Evolutionary conservation across 352 stramenopile genomes (phyloP).

Genomic region (Pythium brassicae): DNA sequence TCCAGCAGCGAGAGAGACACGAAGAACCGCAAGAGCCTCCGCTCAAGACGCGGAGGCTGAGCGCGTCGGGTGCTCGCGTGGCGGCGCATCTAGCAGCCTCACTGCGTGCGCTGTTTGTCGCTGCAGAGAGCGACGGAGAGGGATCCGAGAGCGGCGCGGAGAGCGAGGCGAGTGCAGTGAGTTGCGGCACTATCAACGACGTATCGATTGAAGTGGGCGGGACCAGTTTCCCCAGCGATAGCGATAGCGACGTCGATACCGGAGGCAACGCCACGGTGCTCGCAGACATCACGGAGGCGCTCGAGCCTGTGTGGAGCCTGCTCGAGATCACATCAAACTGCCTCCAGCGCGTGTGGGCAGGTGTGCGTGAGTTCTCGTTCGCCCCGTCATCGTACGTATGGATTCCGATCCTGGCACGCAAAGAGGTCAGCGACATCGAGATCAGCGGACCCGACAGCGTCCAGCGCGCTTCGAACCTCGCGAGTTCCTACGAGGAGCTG

Average conservation of each 20-base stretch:
- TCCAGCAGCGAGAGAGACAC: neutral
- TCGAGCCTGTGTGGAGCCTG: constrained; percentile 8
- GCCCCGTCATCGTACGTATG: constrained; percentile 2
- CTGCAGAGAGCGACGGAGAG: neutral
- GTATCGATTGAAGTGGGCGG: no score
- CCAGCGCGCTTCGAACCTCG: neutral
- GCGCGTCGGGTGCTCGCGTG: constrained; percentile 5
- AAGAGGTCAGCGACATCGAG: neutral
- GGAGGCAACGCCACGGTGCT: constrained; percentile 10
- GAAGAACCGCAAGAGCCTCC: constrained; percentile 9
- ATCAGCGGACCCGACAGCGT: neutral
- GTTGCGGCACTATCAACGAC: neutral
- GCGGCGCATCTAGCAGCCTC: neutral
- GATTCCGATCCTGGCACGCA: neutral
- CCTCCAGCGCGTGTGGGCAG: constrained; percentile 5
- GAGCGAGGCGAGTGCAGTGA: neutral
- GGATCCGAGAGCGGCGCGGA: neutral
- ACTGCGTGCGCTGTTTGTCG: constrained; percentile 5
- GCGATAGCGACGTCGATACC: neutral
- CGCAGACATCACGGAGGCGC: constrained; percentile 10
- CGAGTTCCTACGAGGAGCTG: neutral
- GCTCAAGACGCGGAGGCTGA: constrained; percentile 9
- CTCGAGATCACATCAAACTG: constrained; percentile 9
- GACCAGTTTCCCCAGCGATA: neutral
- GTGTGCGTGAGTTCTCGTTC: constrained; percentile 2